Base-by-base conservation (phyloP, 768 basidiomycete genomes). In the Hericium alpestre region DNA sequence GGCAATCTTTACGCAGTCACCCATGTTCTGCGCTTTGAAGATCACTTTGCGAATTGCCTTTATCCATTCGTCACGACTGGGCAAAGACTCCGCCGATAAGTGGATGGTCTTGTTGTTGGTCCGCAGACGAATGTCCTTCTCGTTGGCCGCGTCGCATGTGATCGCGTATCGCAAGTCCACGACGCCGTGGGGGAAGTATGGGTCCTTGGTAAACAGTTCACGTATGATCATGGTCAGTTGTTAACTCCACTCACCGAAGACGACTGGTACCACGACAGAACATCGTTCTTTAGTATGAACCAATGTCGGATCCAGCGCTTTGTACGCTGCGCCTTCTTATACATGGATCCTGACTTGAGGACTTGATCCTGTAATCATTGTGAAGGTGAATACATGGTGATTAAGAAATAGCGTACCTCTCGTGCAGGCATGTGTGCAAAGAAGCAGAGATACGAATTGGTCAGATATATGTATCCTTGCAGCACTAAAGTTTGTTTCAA, bases 401-500 rank as follows among this genome's bases (percentile, higher is more conserved):
- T 15, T 16, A 32, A 37, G 37, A 9, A 52, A 38, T 54, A 53
- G 53, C 74, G 49, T 59, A 93, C 93, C 79, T 94, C 93, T 73
- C 85, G 78, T 32, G 84, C 78, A 16, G 92, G 92, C 84, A 95
- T 87, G 68, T 92, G 92, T 2, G 92, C 92, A 70, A 94, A 99
- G 75, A 99, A 99, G 73, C 95, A 97, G 18, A 98, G 70, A 68
- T 95, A 89, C 11, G 87, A 83, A 64, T 90, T 90, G 1, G 95
- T 98, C 51, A 98, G 76, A 69, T 95, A 99, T 82, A 99, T 90
- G 67, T 95, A 98, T 2, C 95, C 95, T 71, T 99, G 95, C 37
- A 99, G 77, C 60, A 98, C 92, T 90, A 69, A 38, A 2, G 49
- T 25, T 23, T 23, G 27, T 16, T 32, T 10, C 32, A n/a, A 10